A percentile compares a stretch with the other conserved stretches of the same genome.
These are phyloP conservation scores for Phytophthora syringae DNA, from an alignment of 352 stramenopile species.

Conservation along the genomic window DNA sequence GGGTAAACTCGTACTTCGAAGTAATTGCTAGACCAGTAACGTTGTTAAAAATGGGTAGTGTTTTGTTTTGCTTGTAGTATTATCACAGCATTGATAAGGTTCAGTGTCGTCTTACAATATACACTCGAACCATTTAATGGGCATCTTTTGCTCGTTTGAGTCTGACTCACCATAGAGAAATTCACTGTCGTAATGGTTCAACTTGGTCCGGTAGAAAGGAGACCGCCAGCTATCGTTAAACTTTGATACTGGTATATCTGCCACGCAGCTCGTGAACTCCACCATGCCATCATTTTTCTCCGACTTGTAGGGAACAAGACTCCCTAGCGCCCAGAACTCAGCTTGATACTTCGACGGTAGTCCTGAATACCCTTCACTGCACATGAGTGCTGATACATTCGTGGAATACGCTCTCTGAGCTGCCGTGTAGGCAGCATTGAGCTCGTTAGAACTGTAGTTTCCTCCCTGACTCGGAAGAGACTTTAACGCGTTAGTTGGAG, in stretches of 20 bases:
- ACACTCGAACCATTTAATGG: conserved; percentile 61
- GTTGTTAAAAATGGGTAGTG: background rate
- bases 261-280: conserved; percentile 53
- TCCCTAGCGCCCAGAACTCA: conserved; percentile 19
- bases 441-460: conserved; percentile 15
- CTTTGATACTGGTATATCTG: conserved; percentile 28
- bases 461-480: conserved; percentile 38
- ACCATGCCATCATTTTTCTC: conserved; percentile 42
- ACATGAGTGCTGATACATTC: conserved; percentile 42
- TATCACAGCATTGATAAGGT: no score
- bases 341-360: conserved; percentile 38
- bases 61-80: no score
- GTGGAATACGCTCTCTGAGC: conserved; percentile 30
- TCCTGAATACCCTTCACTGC: conserved; percentile 35
- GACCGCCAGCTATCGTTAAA: conserved; percentile 43
- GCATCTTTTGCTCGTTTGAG: conserved; percentile 49
- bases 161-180: conserved; percentile 52
- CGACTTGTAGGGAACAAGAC: conserved; percentile 36
- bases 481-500: conserved; percentile 22
- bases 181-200: conserved; percentile 62
- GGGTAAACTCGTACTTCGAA: background rate
- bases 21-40: background rate
- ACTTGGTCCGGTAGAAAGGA: conserved; percentile 51
- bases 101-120: conserved; percentile 45
- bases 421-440: conserved; percentile 30